Conservation (phyloP, 2,329 filamentous ascomycete genomes). For the Coleophoma crateriformis region DNA sequence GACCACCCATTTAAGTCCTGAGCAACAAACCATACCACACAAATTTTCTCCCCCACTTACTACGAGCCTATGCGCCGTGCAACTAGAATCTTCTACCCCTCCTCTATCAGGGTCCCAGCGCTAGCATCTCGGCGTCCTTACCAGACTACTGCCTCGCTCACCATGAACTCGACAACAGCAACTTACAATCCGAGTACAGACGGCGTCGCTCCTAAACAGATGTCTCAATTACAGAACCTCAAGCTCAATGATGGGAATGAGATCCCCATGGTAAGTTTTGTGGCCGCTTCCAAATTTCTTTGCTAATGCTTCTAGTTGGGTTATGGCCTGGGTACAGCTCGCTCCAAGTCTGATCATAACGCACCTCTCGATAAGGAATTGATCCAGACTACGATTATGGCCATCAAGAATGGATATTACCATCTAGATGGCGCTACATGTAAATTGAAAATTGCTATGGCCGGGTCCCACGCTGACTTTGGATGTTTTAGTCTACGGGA, state of each 20-base stretch:
- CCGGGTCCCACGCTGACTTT: not conserved
- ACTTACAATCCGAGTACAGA: conserved; percentile 21
- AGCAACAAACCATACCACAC: no score
- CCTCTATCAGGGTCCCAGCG: no score
- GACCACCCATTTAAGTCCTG: no score
- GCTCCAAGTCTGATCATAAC: conserved; percentile 43
- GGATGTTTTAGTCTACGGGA: conserved; percentile 45
- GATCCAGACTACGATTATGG: conserved; percentile 47
- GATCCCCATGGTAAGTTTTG: conserved; percentile 58
- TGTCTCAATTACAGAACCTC: conserved; percentile 45
- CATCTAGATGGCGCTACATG: conserved; percentile 73
- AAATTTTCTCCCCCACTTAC: no score
- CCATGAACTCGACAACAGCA: conserved; percentile 38
- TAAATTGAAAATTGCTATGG: conserved; percentile 32
- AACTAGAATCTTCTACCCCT: not conserved
- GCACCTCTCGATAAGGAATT: conserved; percentile 45
- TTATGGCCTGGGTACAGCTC: conserved; percentile 68
- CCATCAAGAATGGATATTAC: conserved; percentile 63
- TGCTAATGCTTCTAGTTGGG: conserved; percentile 42
- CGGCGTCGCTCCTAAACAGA: conserved; percentile 61
- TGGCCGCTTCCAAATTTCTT: not conserved
- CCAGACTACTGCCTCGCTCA: conserved; percentile 10
- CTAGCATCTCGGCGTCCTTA: not conserved
- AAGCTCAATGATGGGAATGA: conserved; percentile 70
- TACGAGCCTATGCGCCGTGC: conserved; percentile 5